A percentile compares a stretch with the other conserved stretches of the same genome.
Conservation (phyloP, 306 rosid genomes). For the Alnus glutinosa region DNA sequence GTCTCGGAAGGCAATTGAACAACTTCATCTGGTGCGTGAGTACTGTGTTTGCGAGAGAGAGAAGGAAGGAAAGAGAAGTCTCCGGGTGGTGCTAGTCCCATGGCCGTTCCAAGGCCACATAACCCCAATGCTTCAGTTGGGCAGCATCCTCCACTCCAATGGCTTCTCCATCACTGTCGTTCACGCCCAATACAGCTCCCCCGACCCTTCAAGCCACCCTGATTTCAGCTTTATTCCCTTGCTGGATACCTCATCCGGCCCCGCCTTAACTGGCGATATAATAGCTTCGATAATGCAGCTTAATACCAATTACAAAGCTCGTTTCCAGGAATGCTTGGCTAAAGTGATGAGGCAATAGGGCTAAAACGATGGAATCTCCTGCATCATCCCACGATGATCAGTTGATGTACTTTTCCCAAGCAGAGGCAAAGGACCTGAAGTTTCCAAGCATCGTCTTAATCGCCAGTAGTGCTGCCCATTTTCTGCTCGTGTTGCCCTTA, state of each 20-base stretch:
- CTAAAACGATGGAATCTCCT: constrained; percentile 24
- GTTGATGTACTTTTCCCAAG: constrained; percentile 23
- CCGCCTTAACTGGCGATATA: background rate
- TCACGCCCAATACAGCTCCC: constrained; percentile 39
- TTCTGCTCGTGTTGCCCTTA: constrained; percentile 24
- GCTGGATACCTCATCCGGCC: constrained; percentile 32
- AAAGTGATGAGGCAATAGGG: background rate
- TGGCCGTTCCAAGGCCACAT: constrained; percentile 44
- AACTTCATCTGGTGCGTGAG: no score
- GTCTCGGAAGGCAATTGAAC: no score
- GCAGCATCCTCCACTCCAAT: constrained; percentile 37
- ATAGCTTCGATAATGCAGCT: background rate
- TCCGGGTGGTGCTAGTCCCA: constrained; percentile 26
- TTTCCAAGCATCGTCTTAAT: constrained; percentile 33
- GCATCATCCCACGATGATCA: constrained; percentile 46
- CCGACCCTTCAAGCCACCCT: constrained; percentile 38
- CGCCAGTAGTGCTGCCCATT: constrained; percentile 30
- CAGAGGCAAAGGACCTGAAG: constrained; percentile 33
- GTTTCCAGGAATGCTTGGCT: constrained; percentile 29
- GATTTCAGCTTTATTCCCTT: constrained; percentile 33
- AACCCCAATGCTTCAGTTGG: constrained; percentile 45
- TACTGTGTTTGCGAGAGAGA: no score
- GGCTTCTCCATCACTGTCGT: constrained; percentile 47
- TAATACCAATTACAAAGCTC: constrained; percentile 22
- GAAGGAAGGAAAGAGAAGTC: constrained; percentile 1